phyloP scores from a whole-genome alignment of 2,329 filamentous ascomycete genomes.

The Monosporascus sp. region DNA sequence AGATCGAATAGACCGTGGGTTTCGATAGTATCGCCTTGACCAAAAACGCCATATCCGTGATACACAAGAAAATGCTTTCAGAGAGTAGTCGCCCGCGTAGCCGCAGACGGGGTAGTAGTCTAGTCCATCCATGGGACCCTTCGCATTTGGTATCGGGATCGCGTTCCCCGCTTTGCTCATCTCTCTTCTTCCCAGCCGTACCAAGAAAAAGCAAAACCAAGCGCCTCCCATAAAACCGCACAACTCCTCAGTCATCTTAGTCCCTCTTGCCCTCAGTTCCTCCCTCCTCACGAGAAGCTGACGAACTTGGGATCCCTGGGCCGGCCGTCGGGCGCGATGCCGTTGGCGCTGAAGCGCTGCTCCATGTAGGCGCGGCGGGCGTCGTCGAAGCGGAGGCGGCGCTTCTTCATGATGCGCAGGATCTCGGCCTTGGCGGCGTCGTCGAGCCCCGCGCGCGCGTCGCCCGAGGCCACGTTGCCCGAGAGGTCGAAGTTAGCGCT shows the following conservation, averaged over 20 bases:
- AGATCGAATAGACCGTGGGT: too few relatives aligned
- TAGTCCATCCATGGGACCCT: too few relatives aligned
- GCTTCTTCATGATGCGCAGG: constrained; percentile 83
- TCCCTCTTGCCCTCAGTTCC: background rate
- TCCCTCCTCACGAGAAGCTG: constrained; percentile 65
- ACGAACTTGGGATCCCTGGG: constrained; percentile 94
- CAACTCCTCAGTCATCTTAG: background rate
- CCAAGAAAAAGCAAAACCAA: too few relatives aligned
- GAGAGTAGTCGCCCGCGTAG: too few relatives aligned
- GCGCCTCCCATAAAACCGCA: too few relatives aligned
- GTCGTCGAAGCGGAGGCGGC: constrained; percentile 81
- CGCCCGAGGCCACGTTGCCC: constrained; percentile 73
- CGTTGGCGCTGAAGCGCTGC: constrained; percentile 77
- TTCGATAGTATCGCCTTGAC: too few relatives aligned
- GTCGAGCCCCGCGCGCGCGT: constrained; percentile 76
- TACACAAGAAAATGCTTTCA: too few relatives aligned
- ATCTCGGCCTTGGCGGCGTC: constrained; percentile 76
- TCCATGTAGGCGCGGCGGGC: constrained; percentile 83
- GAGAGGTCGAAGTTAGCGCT: constrained; percentile 78
- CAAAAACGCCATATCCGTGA: too few relatives aligned
- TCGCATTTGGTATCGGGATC: too few relatives aligned
- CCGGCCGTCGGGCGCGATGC: constrained; percentile 81
- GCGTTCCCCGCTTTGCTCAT: too few relatives aligned
- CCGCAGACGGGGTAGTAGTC: too few relatives aligned
- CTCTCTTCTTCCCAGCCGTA: too few relatives aligned